Evolutionary conservation across 495 filamentous ascomycete genomes (phyloP), one percentile per base, ranked within the genome.

Genomic region (Entonaema liquescens): DNA sequence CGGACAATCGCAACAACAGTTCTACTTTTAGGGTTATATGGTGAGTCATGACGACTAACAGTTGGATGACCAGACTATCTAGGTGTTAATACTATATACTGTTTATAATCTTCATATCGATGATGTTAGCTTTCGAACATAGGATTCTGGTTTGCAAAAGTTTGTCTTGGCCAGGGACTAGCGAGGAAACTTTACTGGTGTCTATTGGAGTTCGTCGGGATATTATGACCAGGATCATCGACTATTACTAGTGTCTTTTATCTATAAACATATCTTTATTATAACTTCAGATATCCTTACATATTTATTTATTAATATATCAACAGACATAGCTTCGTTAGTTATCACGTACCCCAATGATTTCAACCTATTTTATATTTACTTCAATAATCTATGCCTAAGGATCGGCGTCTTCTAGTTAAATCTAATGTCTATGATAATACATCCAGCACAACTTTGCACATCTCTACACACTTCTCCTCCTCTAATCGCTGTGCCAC

Each of bases 381-480:
- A 5, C 13, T 5, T 13, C 29, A 19, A 12, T 5, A 21, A 21
- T 13, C 12, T 29, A 6, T 15, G 12, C 29, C 23, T 29, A 13
- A 12, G 11, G 13, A 53, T 5, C n/a, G 17, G 23, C 42, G 21
- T 5, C 21, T 21, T 17, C 5, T 2, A 4, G 36, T 26, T 15
- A 17, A 31, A 28, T 53, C 44, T 55, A 57, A 47, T 40, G 19
- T 54, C 57, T 72, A 68, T 21, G 58, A 72, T 56, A 77, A 64
- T 29, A 87, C 89, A 62, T 84, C 76, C 73, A 93, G 85, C 15
- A 95, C 81, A 28, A 82, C 82, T 59, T 88, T 82, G 90, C 95
- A 95, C 61, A 90, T 86, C 9, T 89, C 89, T 56, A 95, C 75
- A 11, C 95, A 91, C 76, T 93, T 93, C 83, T 96, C 93, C 75